Percentiles rank a stretch among this genome's conserved stretches.
Evolutionary conservation across 352 stramenopile species (phyloP).

Genomic region (Pythium brachiatum): DNA sequence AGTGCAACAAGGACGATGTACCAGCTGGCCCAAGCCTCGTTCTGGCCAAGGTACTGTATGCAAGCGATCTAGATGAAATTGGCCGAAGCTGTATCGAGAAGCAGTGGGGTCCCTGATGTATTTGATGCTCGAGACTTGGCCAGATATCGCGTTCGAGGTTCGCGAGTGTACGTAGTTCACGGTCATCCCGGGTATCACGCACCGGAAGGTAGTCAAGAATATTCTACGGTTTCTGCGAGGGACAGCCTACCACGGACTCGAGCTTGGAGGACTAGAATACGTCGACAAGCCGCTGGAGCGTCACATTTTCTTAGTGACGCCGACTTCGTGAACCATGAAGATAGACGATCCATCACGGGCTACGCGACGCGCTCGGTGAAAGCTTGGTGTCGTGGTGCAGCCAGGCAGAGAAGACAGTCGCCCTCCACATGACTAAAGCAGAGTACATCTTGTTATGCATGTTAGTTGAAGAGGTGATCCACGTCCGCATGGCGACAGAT

Average conservation of each 20-base stretch:
- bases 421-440: constrained; percentile 23
- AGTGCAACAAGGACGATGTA: constrained; percentile 19
- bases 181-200: too few relatives aligned
- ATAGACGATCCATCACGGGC: constrained; percentile 22
- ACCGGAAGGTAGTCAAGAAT: too few relatives aligned
- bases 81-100: too few relatives aligned
- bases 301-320: constrained; percentile 20
- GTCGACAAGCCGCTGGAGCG: constrained; percentile 4
- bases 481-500: too few relatives aligned
- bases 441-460: constrained; percentile 24
- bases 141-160: too few relatives aligned
- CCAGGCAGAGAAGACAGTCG: constrained; percentile 26
- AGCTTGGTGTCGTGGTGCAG: constrained; percentile 23
- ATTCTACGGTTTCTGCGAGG: too few relatives aligned
- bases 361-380: constrained; percentile 22
- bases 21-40: constrained; percentile 17
- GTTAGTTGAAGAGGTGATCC: too few relatives aligned
- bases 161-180: too few relatives aligned
- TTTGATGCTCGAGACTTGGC: too few relatives aligned
- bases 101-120: too few relatives aligned
- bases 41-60: constrained; percentile 22
- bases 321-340: constrained; percentile 25
- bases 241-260: too few relatives aligned
- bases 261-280: too few relatives aligned
- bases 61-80: constrained; percentile 12